These are phyloP conservation scores for Avena eriantha DNA, from an alignment of 176 grass and related monocot genomes.

Conservation along the genomic window DNA sequence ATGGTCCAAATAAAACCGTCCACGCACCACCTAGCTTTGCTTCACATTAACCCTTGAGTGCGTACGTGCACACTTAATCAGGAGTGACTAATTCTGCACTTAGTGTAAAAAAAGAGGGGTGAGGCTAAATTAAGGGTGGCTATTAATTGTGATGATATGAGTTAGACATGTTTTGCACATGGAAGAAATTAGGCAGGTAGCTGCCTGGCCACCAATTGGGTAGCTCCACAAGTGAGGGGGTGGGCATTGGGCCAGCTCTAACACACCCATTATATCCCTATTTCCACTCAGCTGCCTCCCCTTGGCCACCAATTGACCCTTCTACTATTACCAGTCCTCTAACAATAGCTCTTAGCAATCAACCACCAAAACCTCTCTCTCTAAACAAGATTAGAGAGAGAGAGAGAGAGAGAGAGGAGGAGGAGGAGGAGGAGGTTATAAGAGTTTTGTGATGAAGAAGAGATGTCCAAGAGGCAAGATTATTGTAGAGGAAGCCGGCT, in stretches of 20 bases:
- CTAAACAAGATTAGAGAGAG: background rate
- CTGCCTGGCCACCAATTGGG: constrained; percentile 12
- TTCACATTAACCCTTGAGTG: background rate
- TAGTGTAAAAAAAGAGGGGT: background rate
- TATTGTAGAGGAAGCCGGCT: constrained; percentile 11
- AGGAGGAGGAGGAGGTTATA: constrained; percentile 30
- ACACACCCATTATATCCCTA: constrained; percentile 18
- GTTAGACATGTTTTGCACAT: constrained; percentile 50
- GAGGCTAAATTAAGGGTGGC: constrained; percentile 39
- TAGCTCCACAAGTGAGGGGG: constrained; percentile 31
- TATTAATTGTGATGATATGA: constrained; percentile 9
- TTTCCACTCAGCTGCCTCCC: constrained; percentile 38
- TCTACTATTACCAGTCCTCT: constrained; percentile 36
- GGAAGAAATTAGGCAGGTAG: background rate
- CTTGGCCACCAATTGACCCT: constrained; percentile 43
- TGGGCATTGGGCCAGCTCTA: constrained; percentile 35
- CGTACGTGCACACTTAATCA: background rate
- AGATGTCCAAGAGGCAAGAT: constrained; percentile 14
- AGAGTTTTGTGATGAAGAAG: background rate
- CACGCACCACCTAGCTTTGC: background rate
- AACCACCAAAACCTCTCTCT: constrained; percentile 43
- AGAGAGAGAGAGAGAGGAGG: too few relatives aligned
- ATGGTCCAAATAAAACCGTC: background rate
- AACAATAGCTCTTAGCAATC: constrained; percentile 56
- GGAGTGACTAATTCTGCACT: constrained; percentile 22